Conservation (phyloP, 495 filamentous ascomycete species). For the Aspergillus funiculosus region DNA sequence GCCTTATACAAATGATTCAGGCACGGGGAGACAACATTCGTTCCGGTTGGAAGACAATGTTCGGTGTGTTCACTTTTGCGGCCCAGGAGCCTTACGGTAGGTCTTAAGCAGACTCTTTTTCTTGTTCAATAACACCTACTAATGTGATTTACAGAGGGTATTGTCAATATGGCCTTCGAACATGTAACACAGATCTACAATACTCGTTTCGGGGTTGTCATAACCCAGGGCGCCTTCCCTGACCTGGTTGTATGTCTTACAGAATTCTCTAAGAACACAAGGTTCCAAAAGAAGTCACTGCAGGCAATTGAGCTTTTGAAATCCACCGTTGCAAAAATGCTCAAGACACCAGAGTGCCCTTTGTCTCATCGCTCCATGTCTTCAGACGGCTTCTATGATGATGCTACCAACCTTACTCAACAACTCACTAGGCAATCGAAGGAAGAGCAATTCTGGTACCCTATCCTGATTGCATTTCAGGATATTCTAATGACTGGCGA, state of each 20-base stretch:
- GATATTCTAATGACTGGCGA: constrained; percentile 99
- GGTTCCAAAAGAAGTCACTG: constrained; percentile 94
- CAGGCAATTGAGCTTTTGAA: constrained; percentile 95
- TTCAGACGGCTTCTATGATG: constrained; percentile 37
- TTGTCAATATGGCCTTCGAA: constrained; percentile 94
- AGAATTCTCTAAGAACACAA: constrained; percentile 96
- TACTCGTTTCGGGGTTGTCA: constrained; percentile 91
- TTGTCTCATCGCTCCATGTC: constrained; percentile 55
- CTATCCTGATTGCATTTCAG: constrained; percentile 95
- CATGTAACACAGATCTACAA: constrained; percentile 98
- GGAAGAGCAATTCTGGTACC: constrained; percentile 98
- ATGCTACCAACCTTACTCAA: constrained; percentile 44
- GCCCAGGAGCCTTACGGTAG: constrained; percentile 80
- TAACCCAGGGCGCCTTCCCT: constrained; percentile 93
- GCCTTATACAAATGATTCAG: constrained; percentile 98
- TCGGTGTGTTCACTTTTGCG: constrained; percentile 95
- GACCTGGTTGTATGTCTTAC: constrained; percentile 95
- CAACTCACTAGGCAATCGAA: constrained; percentile 57
- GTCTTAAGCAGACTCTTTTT: constrained; percentile 9
- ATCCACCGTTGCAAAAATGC: constrained; percentile 86
- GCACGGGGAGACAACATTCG: constrained; percentile 92
- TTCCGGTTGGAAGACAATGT: constrained; percentile 98
- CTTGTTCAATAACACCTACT: not conserved
- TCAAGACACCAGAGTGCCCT: constrained; percentile 92
- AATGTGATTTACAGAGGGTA: constrained; percentile 55